Conservation (phyloP, 2,329 filamentous ascomycete species). For the Elsinoe arachidis region DNA sequence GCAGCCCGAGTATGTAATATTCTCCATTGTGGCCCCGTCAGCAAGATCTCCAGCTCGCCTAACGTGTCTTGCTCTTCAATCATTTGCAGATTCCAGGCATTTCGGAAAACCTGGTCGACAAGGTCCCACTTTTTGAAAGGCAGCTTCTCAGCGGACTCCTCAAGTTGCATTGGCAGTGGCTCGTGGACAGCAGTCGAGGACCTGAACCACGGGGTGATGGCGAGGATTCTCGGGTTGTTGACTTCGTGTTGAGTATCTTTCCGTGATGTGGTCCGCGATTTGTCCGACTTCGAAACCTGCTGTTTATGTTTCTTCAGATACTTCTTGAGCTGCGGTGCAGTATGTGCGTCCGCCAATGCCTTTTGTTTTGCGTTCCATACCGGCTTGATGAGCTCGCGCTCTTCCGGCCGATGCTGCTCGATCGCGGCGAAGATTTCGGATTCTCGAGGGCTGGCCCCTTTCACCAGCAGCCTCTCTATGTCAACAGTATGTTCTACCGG, state of each 20-base stretch:
- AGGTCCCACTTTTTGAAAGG: background rate
- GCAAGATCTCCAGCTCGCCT: conserved; percentile 15
- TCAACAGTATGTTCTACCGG: background rate
- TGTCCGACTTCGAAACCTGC: background rate
- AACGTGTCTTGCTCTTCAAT: conserved; percentile 11
- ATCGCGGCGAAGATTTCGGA: conserved; percentile 6
- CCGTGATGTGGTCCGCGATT: background rate
- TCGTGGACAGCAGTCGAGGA: background rate
- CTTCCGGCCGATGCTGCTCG: conserved; percentile 6
- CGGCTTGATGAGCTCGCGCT: background rate
- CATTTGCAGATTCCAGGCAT: conserved; percentile 10
- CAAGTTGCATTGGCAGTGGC: background rate
- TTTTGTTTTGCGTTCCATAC: background rate
- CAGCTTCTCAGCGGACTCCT: background rate
- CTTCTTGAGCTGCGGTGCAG: background rate
- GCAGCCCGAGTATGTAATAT: conserved; percentile 14
- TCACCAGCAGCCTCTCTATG: background rate
- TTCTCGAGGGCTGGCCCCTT: background rate
- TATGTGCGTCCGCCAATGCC: background rate
- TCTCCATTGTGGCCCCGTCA: conserved; percentile 12
- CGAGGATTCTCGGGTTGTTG: background rate
- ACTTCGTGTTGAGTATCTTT: background rate
- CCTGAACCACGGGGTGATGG: background rate
- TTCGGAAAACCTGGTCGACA: conserved; percentile 12
- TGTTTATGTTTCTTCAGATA: background rate